Evolutionary conservation across 2,329 filamentous ascomycete species (phyloP), one percentile per base, ranked within the genome.

Genomic region (Trichophyton simii): DNA sequence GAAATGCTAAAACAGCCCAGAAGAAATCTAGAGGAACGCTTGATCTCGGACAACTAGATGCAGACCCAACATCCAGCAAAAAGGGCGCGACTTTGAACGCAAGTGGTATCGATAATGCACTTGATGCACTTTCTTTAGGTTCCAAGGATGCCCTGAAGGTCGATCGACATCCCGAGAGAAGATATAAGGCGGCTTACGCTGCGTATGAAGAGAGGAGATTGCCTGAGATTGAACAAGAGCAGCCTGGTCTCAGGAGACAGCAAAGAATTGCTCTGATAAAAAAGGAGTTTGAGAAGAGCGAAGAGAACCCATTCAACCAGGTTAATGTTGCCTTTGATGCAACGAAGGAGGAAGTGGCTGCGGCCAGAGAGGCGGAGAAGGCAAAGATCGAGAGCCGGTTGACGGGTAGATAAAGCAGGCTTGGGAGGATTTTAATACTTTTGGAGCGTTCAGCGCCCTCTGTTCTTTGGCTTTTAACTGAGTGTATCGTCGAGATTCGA

Each of bases 231-330:
- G 88, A 92, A 71, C 78, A 83, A 60, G 91, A 96, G 73, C 88
- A 87, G 60, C 85, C 87, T 62, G 90, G 89, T 0, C 74, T 97
- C 71, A 80, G 91, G 62, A 79, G 88, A 67, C 84, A 95, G 68
- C 91, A 96, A 82, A 87, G 88, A 75, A 86, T 91, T 69, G 88
- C 92, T 65, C 81, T 86, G 70, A 88, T 95, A 67, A 77, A 83
- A 65, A 95, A 95, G 80, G 94, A 97, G 77, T 99, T 97, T 73
- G 88, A 95, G 75, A 95, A 90, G 80, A 88, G 88, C 70, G 87
- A 89, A 1, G 92, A 97, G 68, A 99, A 99, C 74, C 94, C 94
- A 13, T 94, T 95, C 77, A 96, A 96, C 77, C 89, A 95, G 77
- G 85, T 87, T 15, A 83, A 79, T 59, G 88, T 85, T 1, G 74